Evolutionary conservation across 2,329 filamentous ascomycete species (phyloP), one percentile per base, ranked within the genome.

Genomic region (Dryadomyces sulphureus): DNA sequence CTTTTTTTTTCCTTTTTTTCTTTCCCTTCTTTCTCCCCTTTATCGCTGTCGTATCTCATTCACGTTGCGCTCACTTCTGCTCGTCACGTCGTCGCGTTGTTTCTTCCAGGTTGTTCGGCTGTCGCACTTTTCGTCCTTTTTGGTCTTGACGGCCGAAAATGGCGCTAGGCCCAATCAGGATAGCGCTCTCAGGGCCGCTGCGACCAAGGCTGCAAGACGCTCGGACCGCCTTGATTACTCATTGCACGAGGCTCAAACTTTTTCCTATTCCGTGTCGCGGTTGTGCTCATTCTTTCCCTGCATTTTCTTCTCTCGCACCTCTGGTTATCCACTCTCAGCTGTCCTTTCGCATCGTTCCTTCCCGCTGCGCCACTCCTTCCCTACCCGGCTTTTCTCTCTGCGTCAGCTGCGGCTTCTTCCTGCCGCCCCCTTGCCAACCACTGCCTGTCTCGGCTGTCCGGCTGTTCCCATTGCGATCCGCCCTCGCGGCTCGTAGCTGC

Each of bases 231-330:
- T n/a, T n/a, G n/a, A n/a, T 36, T 19, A 17, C 16, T 21, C 16
- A 25, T 17, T 38, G 27, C 30, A 36, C 41, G 47, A 49, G 51
- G 51, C 51, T 49, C 49, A 53, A 53, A 46, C 48, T 51, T 53
- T 53, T 51, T 53, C 51, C 49, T 48, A 36, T 50, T 49, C 48
- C 46, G 45, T 45, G 12, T 41, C 36, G 38, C 47, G n/a, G 35
- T 40, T 39, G 38, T 25, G 24, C 46, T 36, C 14, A 9, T 2
- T 35, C 16, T n/a, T 17, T 20, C 21, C 25, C 16, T 16, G n/a
- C 19, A 16, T 20, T 36, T 17, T 30, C 24, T 36, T 36, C 16
- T 36, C 34, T 36, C n/a, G 16, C 34, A 19, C 17, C 34, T 36
- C 27, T 30, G 8, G 17, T 16, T 36, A 7, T 19, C 17, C 34